Percentiles rank a stretch among this genome's conserved stretches.
These are phyloP conservation scores for Pyrenula massariospora DNA, from an alignment of 495 filamentous ascomycete genomes.

Conservation along the genomic window DNA sequence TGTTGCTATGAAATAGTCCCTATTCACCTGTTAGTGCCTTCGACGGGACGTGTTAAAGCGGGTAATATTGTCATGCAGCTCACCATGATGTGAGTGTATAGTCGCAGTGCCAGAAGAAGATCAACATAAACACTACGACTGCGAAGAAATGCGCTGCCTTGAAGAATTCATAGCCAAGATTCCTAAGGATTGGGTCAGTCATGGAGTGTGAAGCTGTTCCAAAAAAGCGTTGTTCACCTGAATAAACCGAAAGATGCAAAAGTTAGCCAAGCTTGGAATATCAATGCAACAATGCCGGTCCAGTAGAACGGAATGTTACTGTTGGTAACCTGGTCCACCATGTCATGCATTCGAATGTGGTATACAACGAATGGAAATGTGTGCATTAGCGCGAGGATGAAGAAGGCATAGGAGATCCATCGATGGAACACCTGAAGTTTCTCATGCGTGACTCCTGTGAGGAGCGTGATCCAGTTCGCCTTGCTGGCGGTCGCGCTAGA, in stretches of 20 bases:
- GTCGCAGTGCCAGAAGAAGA: slow-evolving; percentile 49
- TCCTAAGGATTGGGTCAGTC: slow-evolving; percentile 16
- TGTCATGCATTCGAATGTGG: slow-evolving; percentile 33
- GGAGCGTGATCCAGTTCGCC: slow-evolving; percentile 32
- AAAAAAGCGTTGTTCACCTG: slow-evolving; percentile 20
- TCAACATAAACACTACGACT: slow-evolving; percentile 38
- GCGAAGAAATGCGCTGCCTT: slow-evolving; percentile 41
- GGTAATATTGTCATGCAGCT: not conserved
- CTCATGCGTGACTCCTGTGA: slow-evolving; percentile 45
- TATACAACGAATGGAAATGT: slow-evolving; percentile 48
- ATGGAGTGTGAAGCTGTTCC: not conserved
- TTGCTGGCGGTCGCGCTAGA: slow-evolving; percentile 14
- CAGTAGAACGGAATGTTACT: slow-evolving; percentile 21
- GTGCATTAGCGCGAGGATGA: slow-evolving; percentile 39
- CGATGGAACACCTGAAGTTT: slow-evolving; percentile 43
- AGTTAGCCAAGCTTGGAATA: slow-evolving; percentile 43
- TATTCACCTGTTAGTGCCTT: slow-evolving; percentile 8
- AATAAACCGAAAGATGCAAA: slow-evolving; percentile 36
- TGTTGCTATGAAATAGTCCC: slow-evolving; percentile 51
- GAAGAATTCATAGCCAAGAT: slow-evolving; percentile 49
- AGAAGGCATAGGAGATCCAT: slow-evolving; percentile 41
- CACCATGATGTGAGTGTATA: slow-evolving; percentile 44
- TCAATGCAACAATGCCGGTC: slow-evolving; percentile 42
- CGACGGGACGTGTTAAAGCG: not conserved
- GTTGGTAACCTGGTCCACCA: slow-evolving; percentile 26